Conservation (phyloP, 2,329 filamentous ascomycete genomes). For the Didymella keratinophila region DNA sequence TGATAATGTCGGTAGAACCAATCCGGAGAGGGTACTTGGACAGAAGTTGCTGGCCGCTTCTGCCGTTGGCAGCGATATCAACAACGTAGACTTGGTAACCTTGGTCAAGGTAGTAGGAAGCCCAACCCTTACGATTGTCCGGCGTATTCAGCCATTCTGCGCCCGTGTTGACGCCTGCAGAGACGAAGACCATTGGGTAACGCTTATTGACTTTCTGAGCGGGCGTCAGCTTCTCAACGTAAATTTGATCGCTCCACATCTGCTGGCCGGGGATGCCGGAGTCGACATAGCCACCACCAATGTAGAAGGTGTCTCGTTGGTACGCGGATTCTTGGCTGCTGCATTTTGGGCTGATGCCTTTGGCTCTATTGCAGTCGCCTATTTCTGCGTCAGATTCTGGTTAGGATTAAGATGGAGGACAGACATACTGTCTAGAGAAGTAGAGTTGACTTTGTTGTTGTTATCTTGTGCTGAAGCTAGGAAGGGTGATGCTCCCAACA, state of each 20-base stretch:
- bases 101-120: conserved; percentile 29
- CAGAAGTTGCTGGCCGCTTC: conserved; percentile 18
- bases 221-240: conserved; percentile 35
- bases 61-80: conserved; percentile 26
- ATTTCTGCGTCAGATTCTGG: not conserved
- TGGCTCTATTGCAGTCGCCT: conserved; percentile 27
- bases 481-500: too few relatives aligned
- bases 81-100: conserved; percentile 35
- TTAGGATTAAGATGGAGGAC: not conserved
- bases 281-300: conserved; percentile 36
- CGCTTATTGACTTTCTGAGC: conserved; percentile 18
- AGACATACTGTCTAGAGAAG: not conserved
- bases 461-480: too few relatives aligned
- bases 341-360: conserved; percentile 29
- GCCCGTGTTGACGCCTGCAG: conserved; percentile 30
- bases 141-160: conserved; percentile 30
- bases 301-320: conserved; percentile 35
- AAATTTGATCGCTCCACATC: conserved; percentile 30
- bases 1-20: conserved; percentile 25
- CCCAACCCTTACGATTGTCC: conserved; percentile 30
- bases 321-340: conserved; percentile 32
- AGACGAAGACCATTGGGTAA: conserved; percentile 36
- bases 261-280: conserved; percentile 30
- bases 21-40: conserved; percentile 22
- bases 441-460: not conserved